Evolutionary conservation across 129 eudicot genomes (phyloP).

Genomic region (Chrysanthemum seticuspe): DNA sequence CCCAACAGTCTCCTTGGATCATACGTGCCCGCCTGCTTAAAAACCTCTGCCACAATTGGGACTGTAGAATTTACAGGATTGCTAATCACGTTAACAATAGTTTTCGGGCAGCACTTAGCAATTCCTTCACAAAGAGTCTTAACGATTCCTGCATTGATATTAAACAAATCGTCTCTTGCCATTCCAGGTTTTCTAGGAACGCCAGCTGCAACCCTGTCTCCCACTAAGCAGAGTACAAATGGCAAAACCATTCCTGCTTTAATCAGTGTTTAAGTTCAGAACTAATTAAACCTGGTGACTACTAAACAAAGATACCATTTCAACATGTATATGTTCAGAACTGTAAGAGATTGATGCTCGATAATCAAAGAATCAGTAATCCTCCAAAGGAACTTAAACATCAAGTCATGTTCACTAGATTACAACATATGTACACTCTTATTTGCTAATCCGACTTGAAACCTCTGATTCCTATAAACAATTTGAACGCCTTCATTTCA

Average conservation of each 20-base stretch:
- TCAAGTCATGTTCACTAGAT: background rate
- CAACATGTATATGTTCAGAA: too few relatives aligned
- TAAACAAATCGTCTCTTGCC: conserved; percentile 98
- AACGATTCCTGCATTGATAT: conserved; percentile 91
- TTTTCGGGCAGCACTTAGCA: conserved; percentile 80
- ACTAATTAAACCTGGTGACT: too few relatives aligned
- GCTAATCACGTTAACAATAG: conserved; percentile 82
- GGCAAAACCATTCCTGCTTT: too few relatives aligned
- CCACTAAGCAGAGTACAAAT: too few relatives aligned
- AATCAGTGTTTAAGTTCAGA: too few relatives aligned
- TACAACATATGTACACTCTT: background rate
- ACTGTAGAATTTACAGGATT: conserved; percentile 98
- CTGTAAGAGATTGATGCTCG: too few relatives aligned
- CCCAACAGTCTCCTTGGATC: conserved; percentile 70
- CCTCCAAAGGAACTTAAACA: background rate
- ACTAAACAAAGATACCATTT: too few relatives aligned
- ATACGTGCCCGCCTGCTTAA: conserved; percentile 85
- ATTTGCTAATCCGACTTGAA: background rate
- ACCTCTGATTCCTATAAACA: background rate
- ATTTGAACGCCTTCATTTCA: conserved; percentile 7
- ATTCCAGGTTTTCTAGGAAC: conserved; percentile 98
- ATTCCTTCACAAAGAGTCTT: conserved; percentile 84
- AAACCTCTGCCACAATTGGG: conserved; percentile 95
- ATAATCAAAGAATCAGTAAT: too few relatives aligned
- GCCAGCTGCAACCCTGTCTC: conserved; percentile 66